A percentile compares a stretch with the other conserved stretches of the same genome.
Evolutionary conservation across 306 rosid genomes (phyloP).

Genomic region (Lathyrus aphaca): DNA sequence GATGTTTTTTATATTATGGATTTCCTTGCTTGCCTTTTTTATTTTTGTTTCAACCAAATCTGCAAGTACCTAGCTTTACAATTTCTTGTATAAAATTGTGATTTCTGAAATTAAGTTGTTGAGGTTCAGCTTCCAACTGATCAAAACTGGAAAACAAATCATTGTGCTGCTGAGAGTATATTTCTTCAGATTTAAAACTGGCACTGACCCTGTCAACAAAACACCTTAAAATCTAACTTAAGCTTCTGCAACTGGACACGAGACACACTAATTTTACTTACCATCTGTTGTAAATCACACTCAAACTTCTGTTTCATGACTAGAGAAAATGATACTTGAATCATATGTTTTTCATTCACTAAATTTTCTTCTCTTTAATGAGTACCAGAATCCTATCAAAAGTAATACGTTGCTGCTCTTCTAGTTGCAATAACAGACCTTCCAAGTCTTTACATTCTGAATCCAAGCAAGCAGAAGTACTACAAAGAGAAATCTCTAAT

Average conservation of each 20-base stretch:
- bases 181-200: conserved; percentile 66
- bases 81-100: conserved; percentile 68
- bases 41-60: too few species aligned
- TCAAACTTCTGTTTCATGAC: conserved; percentile 67
- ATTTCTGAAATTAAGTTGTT: conserved; percentile 63
- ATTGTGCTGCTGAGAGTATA: conserved; percentile 56
- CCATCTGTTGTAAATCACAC: conserved; percentile 49
- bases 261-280: conserved; percentile 56
- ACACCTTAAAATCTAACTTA: conserved; percentile 65
- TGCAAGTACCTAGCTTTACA: conserved; percentile 47
- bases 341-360: too few species aligned
- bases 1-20: too few species aligned
- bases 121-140: conserved; percentile 69
- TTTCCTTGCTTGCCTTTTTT: too few species aligned
- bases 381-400: too few species aligned
- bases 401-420: too few species aligned
- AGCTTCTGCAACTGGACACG: conserved; percentile 62
- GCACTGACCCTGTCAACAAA: conserved; percentile 54
- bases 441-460: too few species aligned
- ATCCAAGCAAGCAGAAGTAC: too few species aligned
- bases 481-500: too few species aligned
- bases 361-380: too few species aligned
- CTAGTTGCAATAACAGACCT: too few species aligned
- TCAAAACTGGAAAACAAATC: conserved; percentile 63
- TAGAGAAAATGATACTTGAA: too few species aligned